A percentile compares a stretch with the other conserved stretches of the same genome.
phyloP scores from a whole-genome alignment of 331 rosid genomes.

The Dryas integrifolia region DNA sequence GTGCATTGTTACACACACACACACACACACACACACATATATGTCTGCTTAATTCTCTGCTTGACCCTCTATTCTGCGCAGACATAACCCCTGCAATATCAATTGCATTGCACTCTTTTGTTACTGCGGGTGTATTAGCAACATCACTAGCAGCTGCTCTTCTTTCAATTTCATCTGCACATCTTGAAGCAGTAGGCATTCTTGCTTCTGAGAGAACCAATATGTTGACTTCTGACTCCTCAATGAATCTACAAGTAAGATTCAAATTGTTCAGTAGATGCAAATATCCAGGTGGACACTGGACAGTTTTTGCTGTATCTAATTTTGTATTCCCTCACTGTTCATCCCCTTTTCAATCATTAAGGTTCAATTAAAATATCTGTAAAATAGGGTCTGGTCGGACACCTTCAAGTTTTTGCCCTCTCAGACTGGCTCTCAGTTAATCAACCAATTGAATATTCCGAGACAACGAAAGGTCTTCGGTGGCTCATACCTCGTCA shows the following conservation, averaged over 20 bases:
- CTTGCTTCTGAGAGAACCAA: constrained; percentile 44
- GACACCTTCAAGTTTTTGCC: constrained; percentile 72
- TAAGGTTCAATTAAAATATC: neutral
- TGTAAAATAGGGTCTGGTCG: constrained; percentile 56
- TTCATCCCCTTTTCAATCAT: neutral
- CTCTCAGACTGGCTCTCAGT: constrained; percentile 54
- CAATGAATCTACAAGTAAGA: constrained; percentile 59
- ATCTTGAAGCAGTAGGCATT: constrained; percentile 52
- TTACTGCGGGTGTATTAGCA: constrained; percentile 55
- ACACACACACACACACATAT: neutral
- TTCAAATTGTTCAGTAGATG: neutral
- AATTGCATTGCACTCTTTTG: constrained; percentile 47
- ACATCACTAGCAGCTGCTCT: constrained; percentile 55
- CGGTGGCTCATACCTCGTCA: constrained; percentile 65
- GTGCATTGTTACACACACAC: neutral
- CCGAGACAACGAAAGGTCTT: constrained; percentile 59
- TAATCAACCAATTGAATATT: constrained; percentile 49
- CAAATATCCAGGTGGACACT: neutral
- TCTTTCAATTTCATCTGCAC: constrained; percentile 49
- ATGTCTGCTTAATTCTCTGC: neutral
- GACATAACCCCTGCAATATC: constrained; percentile 53
- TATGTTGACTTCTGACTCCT: constrained; percentile 31
- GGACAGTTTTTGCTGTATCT: neutral
- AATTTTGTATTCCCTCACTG: neutral
- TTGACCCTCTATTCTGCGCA: constrained; percentile 22